Conservation (phyloP, 2,329 filamentous ascomycete genomes). For the Mariannaea sp. region DNA sequence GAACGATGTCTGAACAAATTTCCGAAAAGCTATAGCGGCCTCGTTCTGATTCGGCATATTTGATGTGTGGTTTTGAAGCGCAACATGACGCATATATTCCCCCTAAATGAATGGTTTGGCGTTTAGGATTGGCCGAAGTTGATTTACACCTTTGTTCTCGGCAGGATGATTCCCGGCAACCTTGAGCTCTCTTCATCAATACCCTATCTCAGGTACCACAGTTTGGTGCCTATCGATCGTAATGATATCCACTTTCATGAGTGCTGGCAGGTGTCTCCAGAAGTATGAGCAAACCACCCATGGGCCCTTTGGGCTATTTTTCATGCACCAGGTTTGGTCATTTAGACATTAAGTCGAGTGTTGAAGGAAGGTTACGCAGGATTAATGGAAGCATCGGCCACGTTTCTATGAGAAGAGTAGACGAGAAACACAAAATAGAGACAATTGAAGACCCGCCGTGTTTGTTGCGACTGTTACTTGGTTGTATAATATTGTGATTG, state of each 20-base stretch:
- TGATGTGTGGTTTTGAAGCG: conserved; percentile 31
- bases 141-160: conserved; percentile 30
- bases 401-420: conserved; percentile 22
- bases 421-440: conserved; percentile 29
- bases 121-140: conserved; percentile 35
- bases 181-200: conserved; percentile 16
- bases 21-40: conserved; percentile 28
- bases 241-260: conserved; percentile 31
- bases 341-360: conserved; percentile 14
- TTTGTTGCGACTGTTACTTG: conserved; percentile 3
- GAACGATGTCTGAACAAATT: conserved; percentile 17
- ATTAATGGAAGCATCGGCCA: conserved; percentile 23
- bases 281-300: conserved; percentile 19
- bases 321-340: conserved; percentile 16
- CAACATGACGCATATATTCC: conserved; percentile 38
- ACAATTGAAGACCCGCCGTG: conserved; percentile 26
- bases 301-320: conserved; percentile 16
- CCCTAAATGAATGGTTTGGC: conserved; percentile 36
- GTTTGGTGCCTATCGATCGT: conserved; percentile 30
- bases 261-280: conserved; percentile 28
- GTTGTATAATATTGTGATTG: neutral
- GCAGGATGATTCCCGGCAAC: conserved; percentile 21
- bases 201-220: conserved; percentile 19
- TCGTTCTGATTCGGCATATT: conserved; percentile 31
- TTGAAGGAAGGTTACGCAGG: conserved; percentile 23